Conservation (phyloP, 192 early-diverging fungal species). For the Lobosporangium transversale region DNA sequence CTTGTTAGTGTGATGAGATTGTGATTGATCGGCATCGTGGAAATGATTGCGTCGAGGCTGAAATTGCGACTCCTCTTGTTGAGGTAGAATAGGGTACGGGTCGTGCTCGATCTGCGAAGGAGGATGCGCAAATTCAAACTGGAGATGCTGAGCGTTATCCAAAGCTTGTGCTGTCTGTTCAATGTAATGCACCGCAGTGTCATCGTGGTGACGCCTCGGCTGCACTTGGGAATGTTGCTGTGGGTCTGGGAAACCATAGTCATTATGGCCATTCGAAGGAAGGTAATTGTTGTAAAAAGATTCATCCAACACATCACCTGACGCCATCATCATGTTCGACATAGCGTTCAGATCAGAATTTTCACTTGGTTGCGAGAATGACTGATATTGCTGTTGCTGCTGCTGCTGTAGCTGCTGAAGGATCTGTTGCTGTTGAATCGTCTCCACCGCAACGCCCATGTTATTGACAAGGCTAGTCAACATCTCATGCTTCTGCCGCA, state of each 20-base stretch:
- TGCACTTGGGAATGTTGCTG: constrained; percentile 16
- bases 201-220: constrained; percentile 25
- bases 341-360: background rate
- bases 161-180: background rate
- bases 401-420: constrained; percentile 24
- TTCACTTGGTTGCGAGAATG: constrained; percentile 1
- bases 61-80: constrained; percentile 39
- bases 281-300: background rate
- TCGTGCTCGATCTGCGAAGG: constrained; percentile 1
- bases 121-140: constrained; percentile 2
- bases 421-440: constrained; percentile 39
- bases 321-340: constrained; percentile 1
- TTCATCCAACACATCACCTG: background rate
- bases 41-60: constrained; percentile 41
- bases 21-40: constrained; percentile 15
- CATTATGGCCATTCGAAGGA: background rate
- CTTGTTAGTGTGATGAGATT: constrained; percentile 10
- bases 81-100: constrained; percentile 23
- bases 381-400: constrained; percentile 25
- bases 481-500: constrained; percentile 43
- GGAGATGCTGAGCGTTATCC: background rate
- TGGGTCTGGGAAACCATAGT: constrained; percentile 2
- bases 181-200: constrained; percentile 9
- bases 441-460: constrained; percentile 41
- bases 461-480: constrained; percentile 30